Percentiles rank a stretch among this genome's conserved stretches.
Evolutionary conservation across 2,329 filamentous ascomycete species (phyloP).

Genomic region (Colletotrichum sp.): DNA sequence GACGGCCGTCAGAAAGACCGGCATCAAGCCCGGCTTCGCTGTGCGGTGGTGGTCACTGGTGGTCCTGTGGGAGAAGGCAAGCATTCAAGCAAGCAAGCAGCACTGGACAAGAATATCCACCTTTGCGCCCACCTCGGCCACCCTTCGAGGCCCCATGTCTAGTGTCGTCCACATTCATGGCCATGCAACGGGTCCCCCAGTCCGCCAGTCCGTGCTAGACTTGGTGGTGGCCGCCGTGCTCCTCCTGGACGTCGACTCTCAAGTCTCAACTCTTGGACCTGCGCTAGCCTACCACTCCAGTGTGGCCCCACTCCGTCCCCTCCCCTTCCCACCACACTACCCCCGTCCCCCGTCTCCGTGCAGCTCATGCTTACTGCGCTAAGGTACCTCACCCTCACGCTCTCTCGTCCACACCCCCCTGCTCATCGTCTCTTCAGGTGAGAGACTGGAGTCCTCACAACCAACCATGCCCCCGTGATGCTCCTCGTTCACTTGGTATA

Average conservation of each 20-base stretch:
- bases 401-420: neutral
- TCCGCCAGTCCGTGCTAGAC: neutral
- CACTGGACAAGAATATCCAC: neutral
- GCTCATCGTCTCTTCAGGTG: conserved; percentile 9
- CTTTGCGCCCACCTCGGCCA: conserved; percentile 5
- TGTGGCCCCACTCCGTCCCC: conserved; percentile 3
- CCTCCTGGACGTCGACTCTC: neutral
- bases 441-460: conserved; percentile 5
- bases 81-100: neutral
- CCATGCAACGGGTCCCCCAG: conserved; percentile 11
- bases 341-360: conserved; percentile 7
- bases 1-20: neutral
- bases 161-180: conserved; percentile 10
- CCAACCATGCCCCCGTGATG: conserved; percentile 8
- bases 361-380: neutral
- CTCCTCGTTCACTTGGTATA: conserved; percentile 18
- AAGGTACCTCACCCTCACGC: neutral
- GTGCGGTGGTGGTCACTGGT: neutral
- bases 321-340: neutral
- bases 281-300: neutral
- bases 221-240: neutral
- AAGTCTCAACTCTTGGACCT: conserved; percentile 1
- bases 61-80: too few species aligned
- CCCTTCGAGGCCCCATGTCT: conserved; percentile 2
- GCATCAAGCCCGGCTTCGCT: neutral